Evolutionary conservation across 805 yeast species (phyloP).

Genomic region (Tetrapisispora iriomotensis): DNA sequence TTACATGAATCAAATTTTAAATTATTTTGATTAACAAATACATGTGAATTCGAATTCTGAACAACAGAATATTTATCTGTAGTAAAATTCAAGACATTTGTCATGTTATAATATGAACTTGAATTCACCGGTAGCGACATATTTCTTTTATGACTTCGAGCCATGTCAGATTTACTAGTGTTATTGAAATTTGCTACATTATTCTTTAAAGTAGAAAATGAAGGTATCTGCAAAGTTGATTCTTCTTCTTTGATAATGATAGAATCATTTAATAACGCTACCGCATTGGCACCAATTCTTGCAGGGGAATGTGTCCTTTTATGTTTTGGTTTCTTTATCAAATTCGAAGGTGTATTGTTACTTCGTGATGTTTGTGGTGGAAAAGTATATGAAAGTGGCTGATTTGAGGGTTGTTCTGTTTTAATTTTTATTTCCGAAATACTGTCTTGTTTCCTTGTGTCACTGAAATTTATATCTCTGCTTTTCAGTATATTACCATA

Average conservation of each 20-base stretch:
- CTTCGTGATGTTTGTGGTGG: constrained; percentile 16
- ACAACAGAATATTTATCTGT: constrained; percentile 1
- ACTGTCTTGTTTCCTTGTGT: neutral
- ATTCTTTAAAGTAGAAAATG: neutral
- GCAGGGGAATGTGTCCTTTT: constrained; percentile 54
- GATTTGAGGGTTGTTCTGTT: neutral
- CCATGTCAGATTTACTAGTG: neutral
- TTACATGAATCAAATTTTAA: neutral
- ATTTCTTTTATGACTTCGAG: constrained; percentile 5
- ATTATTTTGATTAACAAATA: neutral
- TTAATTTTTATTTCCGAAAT: constrained; percentile 1
- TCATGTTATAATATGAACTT: constrained; percentile 12
- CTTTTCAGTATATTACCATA: too few species aligned
- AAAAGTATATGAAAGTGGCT: constrained; percentile 14
- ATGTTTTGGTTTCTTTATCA: constrained; percentile 6
- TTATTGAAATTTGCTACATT: neutral
- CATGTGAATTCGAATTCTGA: neutral
- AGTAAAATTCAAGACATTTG: constrained; percentile 16
- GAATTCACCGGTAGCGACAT: constrained; percentile 6
- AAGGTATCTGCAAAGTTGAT: neutral
- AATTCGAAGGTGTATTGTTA: constrained; percentile 7
- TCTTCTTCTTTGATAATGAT: constrained; percentile 23
- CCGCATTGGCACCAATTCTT: constrained; percentile 63
- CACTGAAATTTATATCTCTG: neutral
- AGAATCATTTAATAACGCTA: constrained; percentile 37